Evolutionary conservation across 345 rosid genomes (phyloP), one percentile per base, ranked within the genome.

Genomic region (Eucalyptus decipiens): DNA sequence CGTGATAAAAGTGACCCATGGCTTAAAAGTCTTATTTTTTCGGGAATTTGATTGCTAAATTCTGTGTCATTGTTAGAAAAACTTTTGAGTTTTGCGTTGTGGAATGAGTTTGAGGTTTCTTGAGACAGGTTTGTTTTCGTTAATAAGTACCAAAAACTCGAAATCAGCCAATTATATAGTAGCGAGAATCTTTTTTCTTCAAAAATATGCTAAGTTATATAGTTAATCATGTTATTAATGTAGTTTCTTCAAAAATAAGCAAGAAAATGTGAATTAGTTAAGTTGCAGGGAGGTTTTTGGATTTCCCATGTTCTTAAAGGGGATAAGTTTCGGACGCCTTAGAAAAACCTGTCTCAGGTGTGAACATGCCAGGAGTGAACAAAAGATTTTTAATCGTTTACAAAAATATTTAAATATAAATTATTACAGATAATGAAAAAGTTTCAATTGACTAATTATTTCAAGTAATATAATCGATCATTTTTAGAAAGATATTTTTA

Each of bases 341-440:
- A 56, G 5, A 52, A 52, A 52, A 52, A 19, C 24, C 0, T 19
- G 4, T 52, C 56, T 19, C 1, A 1, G 0, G 56, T 52, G 56
- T 52, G 56, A 52, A 19, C 56, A 52, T 52, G 24, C 4, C 2
- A 19, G 0, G 0, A 7, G 24, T 52, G 24, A 52, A 51, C 56
- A 51, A 52, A 52, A 52, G 5, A 19, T 19, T 19, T 18, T 7
- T 52, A 52, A 52, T 19, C 0, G 24, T 7, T 7, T 3, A 52
- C 0, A 10, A 52, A 52, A 52, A 52, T 52, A 8, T 52, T 52
- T 52, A 19, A 1, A 56, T 0, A 56, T 56, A 56, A 56, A 23
- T 56, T 9, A 56, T 56, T 21, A 56, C 0, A 23, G 0, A 23
- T 56, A 56, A 56, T 56, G 13, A 56, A 56, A 23, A 56, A 0